Base-by-base conservation (phyloP, 306 rosid species). In the Lathyrus aphaca region DNA sequence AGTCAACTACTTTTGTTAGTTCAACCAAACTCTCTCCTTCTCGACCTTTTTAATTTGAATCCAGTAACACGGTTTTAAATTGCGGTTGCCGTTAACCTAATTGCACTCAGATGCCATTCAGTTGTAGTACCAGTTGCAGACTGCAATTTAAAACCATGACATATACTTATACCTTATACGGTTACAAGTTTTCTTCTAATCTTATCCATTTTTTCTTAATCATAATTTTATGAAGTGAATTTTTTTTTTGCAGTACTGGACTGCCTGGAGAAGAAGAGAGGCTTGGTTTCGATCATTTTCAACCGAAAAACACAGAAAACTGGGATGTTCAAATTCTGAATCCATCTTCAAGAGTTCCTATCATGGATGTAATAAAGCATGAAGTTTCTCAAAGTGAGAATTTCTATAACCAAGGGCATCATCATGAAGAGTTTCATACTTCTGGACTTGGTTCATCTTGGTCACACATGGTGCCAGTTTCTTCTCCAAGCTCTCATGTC, bases 1-100 rank as follows among this genome's bases (percentile, higher is more conserved):
- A 86, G 86, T 79, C 96, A 89, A 69, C 79, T 89, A 11, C 88
- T 86, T 64, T 67, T 81, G 96, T 89, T 78, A 75, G 12, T 54
- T 42, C 53, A 55, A 72, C 29, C 69, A 43, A 39, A 35, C 74
- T 29, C 58, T 65, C 73, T 66, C 29, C 68, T 55, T 18, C 55
- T 64, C 65, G 13, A 17, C 18, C 39, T 55, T 54, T 9, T 50
- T 19, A 14, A 5, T 56, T 55, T 56, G 10, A 2, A 4, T 53
- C 15, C 29, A 18, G 0, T 2, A 51, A 0, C 14, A 51, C 7
- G 6, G 10, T 16, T 16, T 48, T 48, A 48, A 48, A 48, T 48
- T 48, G 23, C 11, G 3, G 46, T 42, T 42, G 46, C 46, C 11
- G 46, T 11, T 42, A 42, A 42, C 46, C 14, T 42, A 4, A 42